phyloP scores from a whole-genome alignment of 2,329 filamentous ascomycete genomes.

The Colletotrichum caudatum region DNA sequence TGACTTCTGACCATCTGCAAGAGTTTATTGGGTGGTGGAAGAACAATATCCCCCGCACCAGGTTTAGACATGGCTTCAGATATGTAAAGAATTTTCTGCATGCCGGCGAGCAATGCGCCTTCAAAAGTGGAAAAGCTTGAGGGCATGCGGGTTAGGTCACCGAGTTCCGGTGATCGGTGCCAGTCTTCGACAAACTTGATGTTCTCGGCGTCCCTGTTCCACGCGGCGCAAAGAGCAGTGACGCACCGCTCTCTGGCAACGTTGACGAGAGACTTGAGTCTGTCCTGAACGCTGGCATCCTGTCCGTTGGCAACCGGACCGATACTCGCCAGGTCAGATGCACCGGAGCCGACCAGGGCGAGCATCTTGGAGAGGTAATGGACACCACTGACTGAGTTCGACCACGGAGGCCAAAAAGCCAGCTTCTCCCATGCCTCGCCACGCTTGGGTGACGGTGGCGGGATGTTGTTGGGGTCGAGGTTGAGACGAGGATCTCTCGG shows the following conservation, averaged over 20 bases:
- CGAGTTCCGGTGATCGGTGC: conserved; percentile 83
- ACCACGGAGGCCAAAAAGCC: conserved; percentile 95
- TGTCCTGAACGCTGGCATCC: conserved; percentile 72
- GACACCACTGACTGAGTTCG: conserved; percentile 92
- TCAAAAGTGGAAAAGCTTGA: conserved; percentile 88
- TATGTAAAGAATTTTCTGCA: conserved; percentile 97
- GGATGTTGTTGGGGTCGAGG: conserved; percentile 81
- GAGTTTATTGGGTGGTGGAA: conserved; percentile 86
- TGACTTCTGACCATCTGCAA: conserved; percentile 91
- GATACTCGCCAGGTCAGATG: conserved; percentile 85
- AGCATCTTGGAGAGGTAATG: conserved; percentile 89
- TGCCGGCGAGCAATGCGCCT: conserved; percentile 80
- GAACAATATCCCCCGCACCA: conserved; percentile 80
- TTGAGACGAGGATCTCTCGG: conserved; percentile 80
- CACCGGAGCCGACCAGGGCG: conserved; percentile 84
- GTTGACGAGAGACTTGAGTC: conserved; percentile 80
- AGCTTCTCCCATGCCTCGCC: conserved; percentile 93
- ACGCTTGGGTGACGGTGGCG: conserved; percentile 79
- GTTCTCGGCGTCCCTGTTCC: conserved; percentile 93
- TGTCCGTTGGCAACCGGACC: conserved; percentile 69
- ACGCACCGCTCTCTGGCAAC: conserved; percentile 86
- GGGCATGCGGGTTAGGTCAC: conserved; percentile 93
- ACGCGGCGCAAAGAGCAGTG: conserved; percentile 86
- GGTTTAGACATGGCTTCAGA: conserved; percentile 84
- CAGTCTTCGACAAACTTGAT: conserved; percentile 95